Conservation (phyloP, 2,329 filamentous ascomycete genomes). For the Colletotrichum tropicicola region DNA sequence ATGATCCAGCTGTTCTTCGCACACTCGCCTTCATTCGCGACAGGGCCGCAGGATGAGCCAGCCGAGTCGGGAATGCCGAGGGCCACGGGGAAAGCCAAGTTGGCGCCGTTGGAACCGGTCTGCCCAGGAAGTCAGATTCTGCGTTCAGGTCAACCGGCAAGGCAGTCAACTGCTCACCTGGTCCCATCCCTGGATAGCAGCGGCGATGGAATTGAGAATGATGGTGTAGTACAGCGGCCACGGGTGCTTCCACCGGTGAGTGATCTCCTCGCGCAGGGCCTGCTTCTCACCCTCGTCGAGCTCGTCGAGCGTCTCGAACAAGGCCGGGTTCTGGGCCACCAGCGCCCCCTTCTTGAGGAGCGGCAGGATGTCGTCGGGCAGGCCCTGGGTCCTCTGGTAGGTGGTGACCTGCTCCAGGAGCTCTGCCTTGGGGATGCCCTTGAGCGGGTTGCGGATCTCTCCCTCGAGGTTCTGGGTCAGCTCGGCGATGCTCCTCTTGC, state of each 20-base stretch:
- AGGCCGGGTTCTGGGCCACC: conserved; percentile 61
- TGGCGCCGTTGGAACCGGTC: conserved; percentile 58
- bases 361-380: conserved; percentile 54
- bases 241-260: conserved; percentile 59
- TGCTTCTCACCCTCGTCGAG: conserved; percentile 53
- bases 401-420: conserved; percentile 62
- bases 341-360: conserved; percentile 57
- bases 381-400: conserved; percentile 59
- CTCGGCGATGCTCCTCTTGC: conserved; percentile 15
- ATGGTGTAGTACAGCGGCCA: conserved; percentile 58
- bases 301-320: conserved; percentile 56
- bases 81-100: conserved; percentile 53
- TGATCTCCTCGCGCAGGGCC: conserved; percentile 51
- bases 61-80: conserved; percentile 51
- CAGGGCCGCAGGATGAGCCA: conserved; percentile 41
- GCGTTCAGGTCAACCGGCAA: neutral
- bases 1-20: conserved; percentile 66
- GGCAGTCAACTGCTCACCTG: conserved; percentile 42
- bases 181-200: conserved; percentile 60
- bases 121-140: conserved; percentile 19
- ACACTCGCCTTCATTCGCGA: conserved; percentile 46
- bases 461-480: conserved; percentile 32
- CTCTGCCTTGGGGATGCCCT: conserved; percentile 57
- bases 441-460: conserved; percentile 56
- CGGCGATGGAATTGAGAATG: conserved; percentile 60